Evolutionary conservation across 1,139 yeast species (phyloP).

Genomic region (Lodderomyces theae): DNA sequence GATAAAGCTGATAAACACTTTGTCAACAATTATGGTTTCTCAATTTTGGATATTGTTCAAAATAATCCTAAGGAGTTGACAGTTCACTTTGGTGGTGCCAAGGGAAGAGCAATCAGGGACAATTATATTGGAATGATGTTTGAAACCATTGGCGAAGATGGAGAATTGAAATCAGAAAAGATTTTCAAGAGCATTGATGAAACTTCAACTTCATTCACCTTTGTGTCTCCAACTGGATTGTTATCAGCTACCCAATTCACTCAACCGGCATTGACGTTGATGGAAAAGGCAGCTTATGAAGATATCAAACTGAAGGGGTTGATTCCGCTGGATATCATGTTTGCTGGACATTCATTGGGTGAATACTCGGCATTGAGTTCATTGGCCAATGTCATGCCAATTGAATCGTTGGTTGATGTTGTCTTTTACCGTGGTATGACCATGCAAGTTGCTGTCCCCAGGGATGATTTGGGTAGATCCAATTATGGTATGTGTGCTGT

Average conservation of each 20-base stretch:
- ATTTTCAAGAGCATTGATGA: slow-evolving; percentile 90
- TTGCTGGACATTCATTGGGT: slow-evolving; percentile 99
- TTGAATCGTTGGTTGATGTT: slow-evolving; percentile 95
- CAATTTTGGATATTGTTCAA: slow-evolving; percentile 90
- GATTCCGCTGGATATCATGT: slow-evolving; percentile 88
- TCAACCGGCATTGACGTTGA: slow-evolving; percentile 96
- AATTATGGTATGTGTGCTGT: slow-evolving; percentile 99
- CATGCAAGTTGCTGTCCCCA: slow-evolving; percentile 99
- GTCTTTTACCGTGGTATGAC: slow-evolving; percentile 99
- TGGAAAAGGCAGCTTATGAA: slow-evolving; percentile 99
- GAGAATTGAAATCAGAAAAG: slow-evolving; percentile 83
- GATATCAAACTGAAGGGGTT: slow-evolving; percentile 95
- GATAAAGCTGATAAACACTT: slow-evolving; percentile 96
- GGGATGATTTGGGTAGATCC: slow-evolving; percentile 92
- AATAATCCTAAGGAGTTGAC: slow-evolving; percentile 95
- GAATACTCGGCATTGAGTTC: slow-evolving; percentile 98
- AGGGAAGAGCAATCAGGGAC: slow-evolving; percentile 92
- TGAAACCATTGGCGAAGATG: slow-evolving; percentile 87
- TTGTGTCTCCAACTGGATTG: slow-evolving; percentile 91
- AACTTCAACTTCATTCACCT: slow-evolving; percentile 78
- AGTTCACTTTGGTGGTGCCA: slow-evolving; percentile 95
- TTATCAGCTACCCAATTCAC: slow-evolving; percentile 98
- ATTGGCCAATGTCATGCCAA: slow-evolving; percentile 97
- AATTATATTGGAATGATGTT: slow-evolving; percentile 97
- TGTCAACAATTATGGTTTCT: slow-evolving; percentile 92